These are phyloP conservation scores for Diophrys sp. DNA, from an alignment of 73 alveolate species.

Conservation along the genomic window DNA sequence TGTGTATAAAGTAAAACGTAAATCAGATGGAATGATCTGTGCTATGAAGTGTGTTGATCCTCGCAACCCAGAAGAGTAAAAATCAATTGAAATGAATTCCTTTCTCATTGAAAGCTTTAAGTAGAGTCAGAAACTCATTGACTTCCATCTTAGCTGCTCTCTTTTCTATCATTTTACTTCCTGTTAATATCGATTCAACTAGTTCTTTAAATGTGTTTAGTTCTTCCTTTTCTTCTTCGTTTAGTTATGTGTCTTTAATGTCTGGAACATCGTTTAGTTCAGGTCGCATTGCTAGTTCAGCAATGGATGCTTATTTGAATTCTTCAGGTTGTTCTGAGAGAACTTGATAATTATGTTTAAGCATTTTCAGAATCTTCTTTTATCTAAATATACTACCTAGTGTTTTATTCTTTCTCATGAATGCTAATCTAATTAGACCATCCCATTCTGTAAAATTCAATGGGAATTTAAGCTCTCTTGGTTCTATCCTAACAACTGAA, in stretches of 20 bases:
- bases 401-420: constrained; percentile 95
- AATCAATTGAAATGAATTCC: constrained; percentile 88
- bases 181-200: constrained; percentile 72
- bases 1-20: no score
- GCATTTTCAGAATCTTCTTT: constrained; percentile 83
- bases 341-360: constrained; percentile 75
- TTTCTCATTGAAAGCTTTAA: constrained; percentile 73
- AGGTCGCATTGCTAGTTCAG: constrained; percentile 40
- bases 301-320: constrained; percentile 13
- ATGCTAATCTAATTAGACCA: constrained; percentile 94
- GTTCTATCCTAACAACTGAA: constrained; percentile 97
- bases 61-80: no score
- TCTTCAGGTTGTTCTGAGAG: constrained; percentile 38
- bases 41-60: no score
- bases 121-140: constrained; percentile 79
- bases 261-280: constrained; percentile 48
- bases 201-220: constrained; percentile 64
- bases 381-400: constrained; percentile 94
- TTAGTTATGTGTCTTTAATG: constrained; percentile 49
- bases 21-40: no score
- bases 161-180: constrained; percentile 71
- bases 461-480: constrained; percentile 91
- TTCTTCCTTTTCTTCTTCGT: constrained; percentile 37
- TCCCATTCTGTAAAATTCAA: constrained; percentile 98
- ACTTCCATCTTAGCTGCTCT: constrained; percentile 91